A percentile compares a stretch with the other conserved stretches of the same genome.
Conservation (phyloP, 805 yeast genomes). For the Saccharomycopsis sp. region DNA sequence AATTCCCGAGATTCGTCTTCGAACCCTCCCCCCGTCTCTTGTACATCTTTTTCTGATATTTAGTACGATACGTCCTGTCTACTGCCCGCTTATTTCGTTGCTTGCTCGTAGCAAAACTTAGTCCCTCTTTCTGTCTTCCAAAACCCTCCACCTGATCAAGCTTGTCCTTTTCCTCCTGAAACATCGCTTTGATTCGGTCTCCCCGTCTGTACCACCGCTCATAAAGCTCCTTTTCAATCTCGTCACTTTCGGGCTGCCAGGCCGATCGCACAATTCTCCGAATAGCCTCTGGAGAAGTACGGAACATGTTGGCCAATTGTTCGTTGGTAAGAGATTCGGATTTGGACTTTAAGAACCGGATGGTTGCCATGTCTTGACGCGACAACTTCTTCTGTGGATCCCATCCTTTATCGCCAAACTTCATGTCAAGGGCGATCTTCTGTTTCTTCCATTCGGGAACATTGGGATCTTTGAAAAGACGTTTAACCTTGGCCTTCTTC, state of each 20-base stretch:
- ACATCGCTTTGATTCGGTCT: conserved; percentile 28
- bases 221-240: conserved; percentile 36
- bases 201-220: conserved; percentile 52
- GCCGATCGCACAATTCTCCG: conserved; percentile 70
- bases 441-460: conserved; percentile 70
- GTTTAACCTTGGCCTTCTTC: conserved; percentile 20
- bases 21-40: not conserved
- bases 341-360: conserved; percentile 47
- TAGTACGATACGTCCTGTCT: not conserved
- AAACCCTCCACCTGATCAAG: not conserved
- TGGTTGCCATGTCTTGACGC: conserved; percentile 60
- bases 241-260: conserved; percentile 65
- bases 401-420: conserved; percentile 56
- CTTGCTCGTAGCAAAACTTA: not conserved
- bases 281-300: conserved; percentile 75
- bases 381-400: conserved; percentile 61
- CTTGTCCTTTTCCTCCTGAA: not conserved
- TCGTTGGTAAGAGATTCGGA: conserved; percentile 55
- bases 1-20: not conserved
- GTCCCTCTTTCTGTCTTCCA: not conserved
- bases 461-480: conserved; percentile 20
- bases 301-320: conserved; percentile 57
- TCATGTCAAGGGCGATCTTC: conserved; percentile 53
- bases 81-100: not conserved
- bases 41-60: not conserved